Evolutionary conservation across 148 eudicot genomes (phyloP), one percentile per base, ranked within the genome.

Genomic region (Spergularia bocconei): DNA sequence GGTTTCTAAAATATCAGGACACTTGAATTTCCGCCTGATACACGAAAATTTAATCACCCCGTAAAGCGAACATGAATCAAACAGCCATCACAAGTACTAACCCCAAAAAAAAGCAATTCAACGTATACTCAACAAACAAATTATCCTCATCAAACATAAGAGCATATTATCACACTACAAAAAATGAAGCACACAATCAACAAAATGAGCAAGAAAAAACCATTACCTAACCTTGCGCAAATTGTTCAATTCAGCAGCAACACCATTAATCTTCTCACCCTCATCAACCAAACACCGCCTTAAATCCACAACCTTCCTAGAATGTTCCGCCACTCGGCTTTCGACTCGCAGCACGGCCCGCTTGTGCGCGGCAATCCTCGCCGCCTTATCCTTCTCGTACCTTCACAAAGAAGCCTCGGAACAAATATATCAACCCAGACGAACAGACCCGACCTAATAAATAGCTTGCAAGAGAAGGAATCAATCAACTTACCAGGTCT

Each of bases 271-370:
- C 75, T 79, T 91, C 13, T 80, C 82, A 21, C 17, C 78, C 84
- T 91, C 98, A 44, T 83, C 81, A 8, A 21, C 84, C 59, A 74
- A 61, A 61, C 66, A 77, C 61, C 5, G 66, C 68, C 69, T 44
- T 25, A 93, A 78, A 63, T 83, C 86, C 55, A 67, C 78, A 72
- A 93, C 65, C 78, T 80, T 84, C 68, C 87, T 85, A 2, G 75
- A 71, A 71, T 79, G 80, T 79, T 86, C 88, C 2, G 79, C 78
- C 64, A 93, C 82, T 58, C 77, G 78, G 71, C 97, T 88, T 84
- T 93, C 98, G 1, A 89, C 71, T 68, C 97, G 86, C 66, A 89
- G 71, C 55, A 93, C 90, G 56, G 85, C 91, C 73, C 98, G 81
- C 44, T 61, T 72, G 63, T 86, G 89, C 11, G 90, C 90, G 11